Evolutionary conservation across 306 rosid species (phyloP).

Genomic region (Senna siamea): DNA sequence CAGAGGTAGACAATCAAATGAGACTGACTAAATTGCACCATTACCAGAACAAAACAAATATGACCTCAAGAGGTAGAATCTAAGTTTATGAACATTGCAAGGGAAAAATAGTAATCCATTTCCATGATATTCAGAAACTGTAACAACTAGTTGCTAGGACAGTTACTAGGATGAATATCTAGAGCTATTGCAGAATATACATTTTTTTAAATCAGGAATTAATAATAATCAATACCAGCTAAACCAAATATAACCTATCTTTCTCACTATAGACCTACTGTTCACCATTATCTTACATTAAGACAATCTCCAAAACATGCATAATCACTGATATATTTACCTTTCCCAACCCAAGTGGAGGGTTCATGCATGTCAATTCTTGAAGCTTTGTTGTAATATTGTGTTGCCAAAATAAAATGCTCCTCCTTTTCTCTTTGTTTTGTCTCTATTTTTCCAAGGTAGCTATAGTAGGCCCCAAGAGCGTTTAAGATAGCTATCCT

Average conservation of each 20-base stretch:
- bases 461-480: constrained; percentile 92
- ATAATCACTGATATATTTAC: constrained; percentile 43
- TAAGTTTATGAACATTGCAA: constrained; percentile 3
- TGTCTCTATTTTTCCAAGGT: constrained; percentile 97
- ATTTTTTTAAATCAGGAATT: not conserved
- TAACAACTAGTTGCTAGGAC: not conserved
- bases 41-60: constrained; percentile 4
- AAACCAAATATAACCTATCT: constrained; percentile 10
- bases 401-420: constrained; percentile 94
- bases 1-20: not conserved
- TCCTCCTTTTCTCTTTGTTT: constrained; percentile 98
- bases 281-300: constrained; percentile 14
- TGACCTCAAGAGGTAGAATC: constrained; percentile 10
- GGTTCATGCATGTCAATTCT: constrained; percentile 97
- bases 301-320: constrained; percentile 1
- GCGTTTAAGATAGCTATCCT: constrained; percentile 98
- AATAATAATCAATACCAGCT: constrained; percentile 11
- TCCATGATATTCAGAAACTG: not conserved
- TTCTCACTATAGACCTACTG: constrained; percentile 18
- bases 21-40: constrained; percentile 12
- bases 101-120: not conserved
- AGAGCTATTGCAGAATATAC: constrained; percentile 7
- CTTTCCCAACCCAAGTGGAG: constrained; percentile 99
- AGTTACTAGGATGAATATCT: constrained; percentile 28
- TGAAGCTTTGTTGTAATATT: constrained; percentile 95